These are phyloP conservation scores for Volvariella volvacea DNA, from an alignment of 1,284 basidiomycete species.

Conservation along the genomic window DNA sequence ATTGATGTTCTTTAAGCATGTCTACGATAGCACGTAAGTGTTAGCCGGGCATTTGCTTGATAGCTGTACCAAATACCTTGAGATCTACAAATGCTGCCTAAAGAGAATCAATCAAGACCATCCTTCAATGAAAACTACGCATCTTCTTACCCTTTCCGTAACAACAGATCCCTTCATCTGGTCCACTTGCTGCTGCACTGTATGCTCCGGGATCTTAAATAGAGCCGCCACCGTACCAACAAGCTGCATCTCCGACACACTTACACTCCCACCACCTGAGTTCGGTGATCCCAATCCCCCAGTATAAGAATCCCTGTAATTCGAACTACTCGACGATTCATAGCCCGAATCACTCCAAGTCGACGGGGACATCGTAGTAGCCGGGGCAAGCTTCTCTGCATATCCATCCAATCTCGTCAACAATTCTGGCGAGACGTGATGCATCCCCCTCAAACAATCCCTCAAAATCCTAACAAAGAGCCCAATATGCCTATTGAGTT, in stretches of 20 bases:
- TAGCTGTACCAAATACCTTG: constrained; percentile 44
- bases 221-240: constrained; percentile 67
- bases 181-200: constrained; percentile 74
- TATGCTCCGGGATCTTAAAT: constrained; percentile 67
- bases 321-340: constrained; percentile 54
- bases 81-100: constrained; percentile 80
- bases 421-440: constrained; percentile 80
- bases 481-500: constrained; percentile 88
- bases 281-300: neutral
- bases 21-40: constrained; percentile 38
- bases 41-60: constrained; percentile 5
- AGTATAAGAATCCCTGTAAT: constrained; percentile 44
- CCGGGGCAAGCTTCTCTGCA: constrained; percentile 69
- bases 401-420: constrained; percentile 78
- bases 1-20: constrained; percentile 88
- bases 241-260: constrained; percentile 68
- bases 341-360: constrained; percentile 57
- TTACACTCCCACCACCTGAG: constrained; percentile 23
- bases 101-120: constrained; percentile 8
- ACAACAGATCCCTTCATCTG: constrained; percentile 59
- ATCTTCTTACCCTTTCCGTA: constrained; percentile 63
- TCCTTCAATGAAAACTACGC: constrained; percentile 7
- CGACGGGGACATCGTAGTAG: constrained; percentile 11
- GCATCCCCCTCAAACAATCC: constrained; percentile 68
- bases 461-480: constrained; percentile 82